Evolutionary conservation across 805 yeast species (phyloP).

Genomic region (Teunomyces gatunensis): DNA sequence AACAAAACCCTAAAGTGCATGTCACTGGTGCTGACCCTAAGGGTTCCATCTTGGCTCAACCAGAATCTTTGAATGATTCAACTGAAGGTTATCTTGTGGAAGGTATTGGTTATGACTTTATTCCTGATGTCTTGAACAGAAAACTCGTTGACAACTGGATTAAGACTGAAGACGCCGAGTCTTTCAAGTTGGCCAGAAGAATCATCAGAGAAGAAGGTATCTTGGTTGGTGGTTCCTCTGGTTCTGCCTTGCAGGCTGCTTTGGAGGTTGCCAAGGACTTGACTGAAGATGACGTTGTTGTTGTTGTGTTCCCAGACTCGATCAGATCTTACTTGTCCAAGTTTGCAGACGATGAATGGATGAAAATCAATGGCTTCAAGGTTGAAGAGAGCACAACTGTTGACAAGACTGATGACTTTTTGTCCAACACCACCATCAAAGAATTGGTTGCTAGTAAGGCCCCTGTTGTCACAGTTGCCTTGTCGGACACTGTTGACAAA

Average conservation of each 20-base stretch:
- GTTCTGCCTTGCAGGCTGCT: slow-evolving; percentile 79
- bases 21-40: slow-evolving; percentile 83
- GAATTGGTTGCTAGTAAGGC: slow-evolving; percentile 63
- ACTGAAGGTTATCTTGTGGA: slow-evolving; percentile 71
- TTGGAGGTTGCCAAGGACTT: slow-evolving; percentile 65
- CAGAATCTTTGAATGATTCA: slow-evolving; percentile 64
- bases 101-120: slow-evolving; percentile 88
- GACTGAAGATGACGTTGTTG: slow-evolving; percentile 71
- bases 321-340: slow-evolving; percentile 83
- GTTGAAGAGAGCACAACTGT: slow-evolving; percentile 44
- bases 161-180: slow-evolving; percentile 80
- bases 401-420: slow-evolving; percentile 41
- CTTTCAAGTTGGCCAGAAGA: slow-evolving; percentile 78
- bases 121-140: slow-evolving; percentile 78
- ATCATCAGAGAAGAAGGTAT: slow-evolving; percentile 83
- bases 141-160: slow-evolving; percentile 70
- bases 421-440: slow-evolving; percentile 48
- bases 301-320: slow-evolving; percentile 82
- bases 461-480: slow-evolving; percentile 74
- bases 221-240: slow-evolving; percentile 87
- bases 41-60: slow-evolving; percentile 81
- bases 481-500: slow-evolving; percentile 55
- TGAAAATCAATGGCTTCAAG: slow-evolving; percentile 68
- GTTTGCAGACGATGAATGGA: slow-evolving; percentile 90
- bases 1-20: slow-evolving; percentile 57